phyloP scores from a whole-genome alignment of 2,329 filamentous ascomycete genomes.

The Fusarium protoensiforme region DNA sequence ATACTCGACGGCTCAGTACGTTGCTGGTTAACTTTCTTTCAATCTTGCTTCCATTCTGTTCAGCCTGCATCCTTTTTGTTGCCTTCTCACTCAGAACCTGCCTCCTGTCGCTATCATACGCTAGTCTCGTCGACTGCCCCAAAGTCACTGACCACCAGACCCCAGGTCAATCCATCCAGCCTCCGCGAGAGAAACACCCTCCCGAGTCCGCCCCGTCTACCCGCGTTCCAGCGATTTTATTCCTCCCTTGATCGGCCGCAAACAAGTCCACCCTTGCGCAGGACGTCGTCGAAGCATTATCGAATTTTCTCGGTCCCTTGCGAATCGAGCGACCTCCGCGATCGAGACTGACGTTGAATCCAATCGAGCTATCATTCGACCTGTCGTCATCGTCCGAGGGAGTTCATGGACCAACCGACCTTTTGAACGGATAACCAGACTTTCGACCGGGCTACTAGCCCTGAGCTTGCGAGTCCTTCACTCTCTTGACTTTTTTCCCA shows the following conservation, averaged over 20 bases:
- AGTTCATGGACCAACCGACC: slow-evolving; percentile 46
- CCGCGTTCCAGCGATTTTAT: slow-evolving; percentile 33
- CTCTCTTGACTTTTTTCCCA: slow-evolving; percentile 16
- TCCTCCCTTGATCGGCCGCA: slow-evolving; percentile 33
- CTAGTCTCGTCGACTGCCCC: slow-evolving; percentile 19
- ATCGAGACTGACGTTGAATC: slow-evolving; percentile 23
- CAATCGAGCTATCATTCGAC: slow-evolving; percentile 24
- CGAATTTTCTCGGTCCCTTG: slow-evolving; percentile 11
- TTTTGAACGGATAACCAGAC: slow-evolving; percentile 33
- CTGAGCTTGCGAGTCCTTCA: slow-evolving; percentile 30
- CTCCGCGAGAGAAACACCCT: slow-evolving; percentile 25
- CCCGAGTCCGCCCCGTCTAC: slow-evolving; percentile 27
- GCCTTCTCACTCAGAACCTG: slow-evolving; percentile 17
- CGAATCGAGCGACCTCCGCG: slow-evolving; percentile 1
- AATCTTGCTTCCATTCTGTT: slow-evolving; percentile 14
- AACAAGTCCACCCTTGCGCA: slow-evolving; percentile 21
- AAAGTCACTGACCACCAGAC: slow-evolving; percentile 36
- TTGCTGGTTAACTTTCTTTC: slow-evolving; percentile 30
- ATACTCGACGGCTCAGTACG: slow-evolving; percentile 34
- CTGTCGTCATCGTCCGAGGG: slow-evolving; percentile 9
- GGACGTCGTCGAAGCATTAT: slow-evolving; percentile 17
- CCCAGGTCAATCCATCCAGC: slow-evolving; percentile 26
- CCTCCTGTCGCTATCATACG: slow-evolving; percentile 18
- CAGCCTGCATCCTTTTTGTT: slow-evolving; percentile 13
- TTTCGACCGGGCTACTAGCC: slow-evolving; percentile 33